A percentile compares a stretch with the other conserved stretches of the same genome.
These are phyloP conservation scores for Didymella lethalis DNA, from an alignment of 2,329 filamentous ascomycete genomes.

Conservation along the genomic window DNA sequence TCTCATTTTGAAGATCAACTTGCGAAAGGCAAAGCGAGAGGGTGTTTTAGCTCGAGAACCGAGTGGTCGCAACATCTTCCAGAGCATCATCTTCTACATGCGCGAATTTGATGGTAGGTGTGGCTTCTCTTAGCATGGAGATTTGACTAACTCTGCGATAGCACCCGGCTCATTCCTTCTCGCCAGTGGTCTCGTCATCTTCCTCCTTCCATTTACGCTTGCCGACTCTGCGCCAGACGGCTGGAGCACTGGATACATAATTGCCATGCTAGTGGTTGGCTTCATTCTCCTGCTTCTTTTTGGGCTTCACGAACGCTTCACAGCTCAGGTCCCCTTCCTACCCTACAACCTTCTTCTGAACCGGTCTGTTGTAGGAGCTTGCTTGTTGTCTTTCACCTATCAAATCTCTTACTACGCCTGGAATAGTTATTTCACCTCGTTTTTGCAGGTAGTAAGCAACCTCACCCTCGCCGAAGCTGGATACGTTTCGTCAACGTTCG, in stretches of 20 bases:
- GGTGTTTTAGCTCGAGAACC: constrained; percentile 59
- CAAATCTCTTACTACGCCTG: constrained; percentile 56
- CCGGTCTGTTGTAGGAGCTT: constrained; percentile 66
- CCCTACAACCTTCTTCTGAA: constrained; percentile 67
- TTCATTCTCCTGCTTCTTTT: constrained; percentile 58
- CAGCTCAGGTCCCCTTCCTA: constrained; percentile 58
- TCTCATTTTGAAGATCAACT: constrained; percentile 57
- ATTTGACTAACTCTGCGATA: constrained; percentile 29
- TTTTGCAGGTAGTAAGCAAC: constrained; percentile 48
- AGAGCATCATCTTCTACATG: constrained; percentile 52
- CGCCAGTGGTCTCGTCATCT: constrained; percentile 55
- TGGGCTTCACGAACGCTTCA: constrained; percentile 61
- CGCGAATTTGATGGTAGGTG: constrained; percentile 57
- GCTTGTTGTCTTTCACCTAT: constrained; percentile 64
- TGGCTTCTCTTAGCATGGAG: too few species aligned
- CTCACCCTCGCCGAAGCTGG: constrained; percentile 39
- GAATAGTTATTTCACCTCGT: constrained; percentile 50
- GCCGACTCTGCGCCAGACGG: constrained; percentile 54
- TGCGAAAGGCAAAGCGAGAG: constrained; percentile 63
- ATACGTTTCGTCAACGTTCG: constrained; percentile 47
- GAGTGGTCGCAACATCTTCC: constrained; percentile 54
- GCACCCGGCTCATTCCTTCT: constrained; percentile 57
- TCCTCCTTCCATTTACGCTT: constrained; percentile 61
- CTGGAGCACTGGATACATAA: constrained; percentile 62
- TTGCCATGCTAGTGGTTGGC: constrained; percentile 61